These are phyloP conservation scores for Gossypium rotundifolium DNA, from an alignment of 345 rosid species.

Conservation along the genomic window DNA sequence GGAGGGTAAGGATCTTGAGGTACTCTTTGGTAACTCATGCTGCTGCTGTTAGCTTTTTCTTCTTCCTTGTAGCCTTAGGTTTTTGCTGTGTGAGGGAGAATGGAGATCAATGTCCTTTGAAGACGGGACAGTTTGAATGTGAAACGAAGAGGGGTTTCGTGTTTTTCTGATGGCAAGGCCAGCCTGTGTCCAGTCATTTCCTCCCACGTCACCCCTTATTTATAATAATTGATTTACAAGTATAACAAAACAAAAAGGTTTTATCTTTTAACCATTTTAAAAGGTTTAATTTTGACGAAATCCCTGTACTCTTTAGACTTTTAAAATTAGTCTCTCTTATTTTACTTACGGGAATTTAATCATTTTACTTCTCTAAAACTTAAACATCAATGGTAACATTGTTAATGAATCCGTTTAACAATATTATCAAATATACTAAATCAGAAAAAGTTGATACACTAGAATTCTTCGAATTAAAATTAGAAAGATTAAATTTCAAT, in stretches of 20 bases:
- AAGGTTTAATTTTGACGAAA: too few relatives aligned
- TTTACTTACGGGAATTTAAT: too few relatives aligned
- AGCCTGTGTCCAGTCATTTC: not conserved
- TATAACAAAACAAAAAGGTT: not conserved
- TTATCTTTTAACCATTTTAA: too few relatives aligned
- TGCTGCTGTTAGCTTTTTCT: not conserved
- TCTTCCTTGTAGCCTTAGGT: not conserved
- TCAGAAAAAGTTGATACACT: too few relatives aligned
- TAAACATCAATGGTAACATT: too few relatives aligned
- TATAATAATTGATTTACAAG: not conserved
- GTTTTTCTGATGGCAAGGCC: not conserved
- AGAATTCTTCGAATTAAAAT: too few relatives aligned
- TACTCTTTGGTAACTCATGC: slow-evolving; percentile 56
- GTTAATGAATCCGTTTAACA: too few relatives aligned
- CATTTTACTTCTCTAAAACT: too few relatives aligned
- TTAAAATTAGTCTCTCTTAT: too few relatives aligned
- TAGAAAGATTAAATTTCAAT: too few relatives aligned
- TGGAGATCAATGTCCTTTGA: not conserved
- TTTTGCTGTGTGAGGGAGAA: not conserved
- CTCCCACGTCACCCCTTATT: slow-evolving; percentile 2
- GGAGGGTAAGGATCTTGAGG: slow-evolving; percentile 56
- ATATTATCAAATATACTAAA: too few relatives aligned
- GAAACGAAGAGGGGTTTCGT: not conserved
- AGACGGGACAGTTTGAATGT: not conserved
- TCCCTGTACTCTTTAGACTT: too few relatives aligned